Evolutionary conservation across 345 rosid species (phyloP), one percentile per base, ranked within the genome.

Genomic region (Durio zibethinus): DNA sequence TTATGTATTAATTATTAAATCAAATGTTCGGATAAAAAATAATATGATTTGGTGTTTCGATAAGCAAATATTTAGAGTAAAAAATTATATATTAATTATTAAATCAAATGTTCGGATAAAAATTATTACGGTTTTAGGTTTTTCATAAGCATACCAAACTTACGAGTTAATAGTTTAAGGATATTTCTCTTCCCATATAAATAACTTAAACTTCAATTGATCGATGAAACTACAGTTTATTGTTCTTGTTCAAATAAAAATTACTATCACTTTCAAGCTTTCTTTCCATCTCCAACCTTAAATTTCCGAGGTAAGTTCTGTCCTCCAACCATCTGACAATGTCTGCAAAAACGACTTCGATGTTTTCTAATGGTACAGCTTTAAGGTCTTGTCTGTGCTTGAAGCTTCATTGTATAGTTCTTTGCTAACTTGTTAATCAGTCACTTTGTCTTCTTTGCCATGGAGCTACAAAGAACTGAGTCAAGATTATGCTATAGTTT

Each of bases 361-460:
- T 80, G 79, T 91, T 93, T 21, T 82, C 80, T 1, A 65, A 74
- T 89, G 86, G 40, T 94, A 93, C 73, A 91, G 23, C 82, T 90
- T 94, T 33, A 93, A 43, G 23, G 90, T 84, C 87, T 91, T 94
- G 89, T 91, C 94, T 14, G 76, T 66, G 85, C 93, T 91, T 72
- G 87, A 81, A 25, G 98, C 97, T 14, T 78, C 76, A 4, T 76
- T 79, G 43, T 73, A 78, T 7, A 93, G 82, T 76, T 83, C 73
- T 73, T 84, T 76, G 89, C 98, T 93, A 0, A 81, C 84, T 4
- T 84, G 31, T 82, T 76, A 82, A 40, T 89, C 93, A n/a, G n/a
- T n/a, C n/a, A n/a, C n/a, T n/a, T n/a, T n/a, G n/a, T n/a, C n/a
- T n/a, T n/a, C n/a, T n/a, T n/a, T n/a, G n/a, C n/a, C n/a, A n/a